Evolutionary conservation across 1,284 basidiomycete genomes (phyloP), one percentile per base, ranked within the genome.

Genomic region (Neolentinus lepideus): DNA sequence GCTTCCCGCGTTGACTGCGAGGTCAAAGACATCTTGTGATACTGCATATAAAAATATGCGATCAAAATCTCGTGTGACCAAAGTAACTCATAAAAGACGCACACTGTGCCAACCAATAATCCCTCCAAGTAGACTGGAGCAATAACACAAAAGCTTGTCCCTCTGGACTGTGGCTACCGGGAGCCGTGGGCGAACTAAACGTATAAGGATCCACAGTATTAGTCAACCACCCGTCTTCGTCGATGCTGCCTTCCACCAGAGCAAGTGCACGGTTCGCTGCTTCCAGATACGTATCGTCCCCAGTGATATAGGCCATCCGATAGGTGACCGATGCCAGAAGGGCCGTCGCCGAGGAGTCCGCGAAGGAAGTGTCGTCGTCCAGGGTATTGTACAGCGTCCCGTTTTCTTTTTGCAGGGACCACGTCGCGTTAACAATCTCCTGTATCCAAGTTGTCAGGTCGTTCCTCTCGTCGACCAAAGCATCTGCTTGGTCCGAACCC

Each of bases 81-180:
- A 35, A 52, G 43, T 53, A 59, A 24, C 26, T 3, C 22, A 24
- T 6, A 26, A 43, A n/a, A 38, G 24, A 16, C 51, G 26, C 57
- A 64, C 38, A 21, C 19, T 43, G 38, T 16, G 38, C 38, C 38
- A 43, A 43, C 38, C 38, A 43, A 35, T 71, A 85, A 55, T 82
- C 80, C 19, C 74, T 67, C 67, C 77, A 81, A 3, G 85, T 85
- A 1, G 84, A 71, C 61, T 88, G 77, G 51, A 88, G 74, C 56
- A 88, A 68, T 11, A 90, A 64, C 9, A 86, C 75, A 62, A 91
- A 90, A 3, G 82, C 81, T 67, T 90, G 85, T 0, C 75, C 79
- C 64, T 81, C 79, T 3, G 79, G 77, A 57, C 79, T 83, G 47
- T 77, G 66, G 19, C 65, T 59, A 2, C 78, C 79, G 51, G 75